Evolutionary conservation across 345 rosid genomes (phyloP), one percentile per base, ranked within the genome.

Genomic region (Gynandropsis gynandra): DNA sequence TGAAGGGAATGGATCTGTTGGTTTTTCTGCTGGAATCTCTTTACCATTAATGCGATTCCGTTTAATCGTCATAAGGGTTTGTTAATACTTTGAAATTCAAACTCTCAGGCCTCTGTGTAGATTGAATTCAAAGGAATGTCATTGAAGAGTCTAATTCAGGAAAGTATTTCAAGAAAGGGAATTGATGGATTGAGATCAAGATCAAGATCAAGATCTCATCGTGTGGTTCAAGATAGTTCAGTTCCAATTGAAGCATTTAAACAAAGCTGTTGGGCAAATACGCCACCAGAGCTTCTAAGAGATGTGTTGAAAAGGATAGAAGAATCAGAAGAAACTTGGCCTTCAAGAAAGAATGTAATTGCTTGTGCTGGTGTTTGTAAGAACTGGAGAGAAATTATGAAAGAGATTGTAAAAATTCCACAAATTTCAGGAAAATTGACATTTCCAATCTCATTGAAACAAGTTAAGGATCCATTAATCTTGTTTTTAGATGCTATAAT

Each of bases 251-350:
- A 81, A 64, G 87, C 79, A 39, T 78, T 81, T 43, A 78, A 73
- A 75, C 95, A 87, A 72, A 87, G 98, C 57, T 84, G 84, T 45
- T 90, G 98, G 98, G 98, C 95, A n/a, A 75, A 63, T 40, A 71
- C 87, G 92, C 98, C 98, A 1, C 85, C 81, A 0, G 96, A 90
- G 80, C 90, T 90, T 49, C 72, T 90, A 31, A 76, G 95, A 68
- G 98, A 83, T 27, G 85, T 87, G 19, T 63, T 90, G 19, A 68
- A 67, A 74, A 76, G 95, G 72, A 80, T 90, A 5, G 96, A 90
- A 72, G 70, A 61, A 10, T 80, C 95, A 3, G 98, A 87, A 57
- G 59, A 49, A 40, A 54, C 52, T n/a, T 90, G 95, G 96, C 98
- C 95, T 1, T 64, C 69, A 27, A 61, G 95, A 59, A 80, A 72